phyloP scores from a whole-genome alignment of 164 flowering plant species.

The Sedum album region DNA sequence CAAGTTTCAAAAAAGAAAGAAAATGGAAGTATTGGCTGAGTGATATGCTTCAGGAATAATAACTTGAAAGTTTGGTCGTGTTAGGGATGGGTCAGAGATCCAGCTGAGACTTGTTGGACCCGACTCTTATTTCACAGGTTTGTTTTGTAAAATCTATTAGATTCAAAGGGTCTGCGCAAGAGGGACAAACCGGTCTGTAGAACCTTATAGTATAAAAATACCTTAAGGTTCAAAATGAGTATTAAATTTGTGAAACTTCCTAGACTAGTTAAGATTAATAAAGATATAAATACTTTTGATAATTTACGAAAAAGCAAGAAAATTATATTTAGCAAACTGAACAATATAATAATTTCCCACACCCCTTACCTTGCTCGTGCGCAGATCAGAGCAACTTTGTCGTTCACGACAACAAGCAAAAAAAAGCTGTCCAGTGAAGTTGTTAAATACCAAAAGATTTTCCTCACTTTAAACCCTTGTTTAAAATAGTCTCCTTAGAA shows the following conservation, averaged over 20 bases:
- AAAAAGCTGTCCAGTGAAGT: background rate
- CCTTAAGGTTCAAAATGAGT: too few species aligned
- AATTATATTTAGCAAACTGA: background rate
- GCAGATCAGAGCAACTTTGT: conserved; percentile 2
- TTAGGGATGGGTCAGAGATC: background rate
- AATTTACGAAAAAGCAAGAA: too few species aligned
- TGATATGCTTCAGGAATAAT: background rate
- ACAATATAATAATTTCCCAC: background rate
- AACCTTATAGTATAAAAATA: too few species aligned
- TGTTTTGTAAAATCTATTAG: background rate
- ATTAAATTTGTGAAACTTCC: background rate
- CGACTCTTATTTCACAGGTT: too few species aligned
- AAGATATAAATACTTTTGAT: too few species aligned
- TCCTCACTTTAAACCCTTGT: background rate
- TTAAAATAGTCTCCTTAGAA: background rate
- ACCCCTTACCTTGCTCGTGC: background rate
- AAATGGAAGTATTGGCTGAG: background rate
- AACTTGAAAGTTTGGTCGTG: background rate
- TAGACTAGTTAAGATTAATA: background rate
- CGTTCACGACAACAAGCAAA: background rate
- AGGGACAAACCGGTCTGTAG: too few species aligned
- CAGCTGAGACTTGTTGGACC: too few species aligned
- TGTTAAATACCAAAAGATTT: background rate
- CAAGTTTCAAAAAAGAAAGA: background rate
- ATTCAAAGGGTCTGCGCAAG: background rate